phyloP scores from a whole-genome alignment of 306 rosid genomes.

The Glycyrrhiza uralensis region DNA sequence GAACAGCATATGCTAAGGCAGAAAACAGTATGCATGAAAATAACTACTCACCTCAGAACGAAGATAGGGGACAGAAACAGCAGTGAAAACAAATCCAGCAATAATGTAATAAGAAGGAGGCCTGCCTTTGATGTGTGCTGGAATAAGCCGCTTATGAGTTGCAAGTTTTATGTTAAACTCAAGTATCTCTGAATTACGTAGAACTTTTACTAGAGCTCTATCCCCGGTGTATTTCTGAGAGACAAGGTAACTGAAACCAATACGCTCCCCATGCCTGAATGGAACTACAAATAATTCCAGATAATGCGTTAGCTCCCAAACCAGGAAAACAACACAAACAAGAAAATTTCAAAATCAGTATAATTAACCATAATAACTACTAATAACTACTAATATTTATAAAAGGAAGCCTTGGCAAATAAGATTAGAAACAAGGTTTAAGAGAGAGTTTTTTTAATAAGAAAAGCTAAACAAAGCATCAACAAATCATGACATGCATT shows the following conservation, averaged over 20 bases:
- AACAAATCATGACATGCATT: neutral
- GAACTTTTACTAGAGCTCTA: constrained; percentile 52
- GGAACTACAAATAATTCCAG: constrained; percentile 49
- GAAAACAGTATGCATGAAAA: neutral
- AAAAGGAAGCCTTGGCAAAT: neutral
- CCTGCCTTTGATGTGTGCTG: constrained; percentile 73
- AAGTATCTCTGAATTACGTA: constrained; percentile 48
- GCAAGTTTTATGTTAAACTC: constrained; percentile 58
- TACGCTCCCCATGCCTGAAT: constrained; percentile 89
- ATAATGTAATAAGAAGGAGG: constrained; percentile 89
- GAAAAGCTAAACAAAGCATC: neutral
- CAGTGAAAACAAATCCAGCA: constrained; percentile 79
- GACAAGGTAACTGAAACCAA: constrained; percentile 77
- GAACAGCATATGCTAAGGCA: too few relatives aligned
- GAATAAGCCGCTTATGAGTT: constrained; percentile 69
- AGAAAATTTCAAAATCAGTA: neutral
- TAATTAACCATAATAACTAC: neutral
- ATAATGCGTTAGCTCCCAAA: constrained; percentile 1
- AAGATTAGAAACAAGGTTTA: neutral
- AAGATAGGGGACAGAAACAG: constrained; percentile 80
- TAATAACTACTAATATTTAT: neutral
- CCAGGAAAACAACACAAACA: neutral
- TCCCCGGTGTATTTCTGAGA: constrained; percentile 69
- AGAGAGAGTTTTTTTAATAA: too few relatives aligned
- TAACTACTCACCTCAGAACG: constrained; percentile 69